Base-by-base conservation (phyloP, 1,139 yeast species). In the Candida sanyaensis region DNA sequence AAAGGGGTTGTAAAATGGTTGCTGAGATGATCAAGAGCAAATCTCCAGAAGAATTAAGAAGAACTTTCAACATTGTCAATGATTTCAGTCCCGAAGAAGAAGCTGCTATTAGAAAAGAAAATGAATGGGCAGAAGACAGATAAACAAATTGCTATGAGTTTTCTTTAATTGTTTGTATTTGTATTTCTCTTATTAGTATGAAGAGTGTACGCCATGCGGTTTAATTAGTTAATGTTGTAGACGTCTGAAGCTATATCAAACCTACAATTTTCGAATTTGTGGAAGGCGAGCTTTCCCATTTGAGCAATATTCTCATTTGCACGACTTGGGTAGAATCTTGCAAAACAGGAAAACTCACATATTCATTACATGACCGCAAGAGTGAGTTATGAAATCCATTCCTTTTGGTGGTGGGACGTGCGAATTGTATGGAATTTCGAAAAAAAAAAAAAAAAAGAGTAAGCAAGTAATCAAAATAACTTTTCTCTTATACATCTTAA, bases 41-140 rank as follows among this genome's bases (percentile, higher is more conserved):
- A 72, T 80, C 92, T 1, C 97, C 99, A 6, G 98, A 92, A 66
- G 99, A 95, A 68, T 90, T 95, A 62, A 84, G 99, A 69, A 88
- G 90, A 68, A 89, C 96, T 1, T 95, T 95, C 76, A 95, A 95
- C 69, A 95, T 95, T 59, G 95, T 87, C 51, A 90, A 92, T 65
- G 99, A 95, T 68, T 93, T 95, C 70, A 88, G 96, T 37, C 97
- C 98, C 4, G 99, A 95, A 66, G 99, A 95, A 69, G 99, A 93
- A 72, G 97, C 96, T 43, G 98, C 97, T 48, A 93, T 95, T 58
- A 86, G 96, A 64, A 83, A 97, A 62, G 99, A 93, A 69, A 93
- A 93, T 65, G 99, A 93, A 68, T 93, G 99, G 99, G 99, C 99
- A 24, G 99, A 93, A 68, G 99, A 93, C 68, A 91, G 97, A 64